Base-by-base conservation (phyloP, 192 early-diverging fungal species). In the Umbelopsis isabellina region DNA sequence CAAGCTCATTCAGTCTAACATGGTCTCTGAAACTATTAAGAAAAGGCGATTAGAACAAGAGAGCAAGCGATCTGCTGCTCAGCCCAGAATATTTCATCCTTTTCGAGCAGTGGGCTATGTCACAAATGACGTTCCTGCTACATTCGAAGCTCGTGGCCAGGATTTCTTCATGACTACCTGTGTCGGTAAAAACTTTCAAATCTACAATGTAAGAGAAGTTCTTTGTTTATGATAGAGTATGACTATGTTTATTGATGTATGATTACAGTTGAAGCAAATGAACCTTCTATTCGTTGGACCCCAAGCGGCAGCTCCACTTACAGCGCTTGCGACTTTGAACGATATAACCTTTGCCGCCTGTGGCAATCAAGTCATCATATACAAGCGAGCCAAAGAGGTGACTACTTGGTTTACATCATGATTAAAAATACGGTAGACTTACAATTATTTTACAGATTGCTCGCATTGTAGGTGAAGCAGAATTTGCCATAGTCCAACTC, bases 51-150 rank as follows among this genome's bases (percentile, higher is more conserved):
- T 75, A 1, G 69, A 75, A 15, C 66, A 58, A 21, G 30, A 50
- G 15, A 25, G 33, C 20, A 73, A 68, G 23, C 72, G 68, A 21
- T 73, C 68, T 9, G 47, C 46, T 15, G 20, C 27, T 20, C 46
- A 69, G 18, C 47, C 83, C 20, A 82, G 87, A 20, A 83, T 96
- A 66, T 96, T 89, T 77, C 86, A 88, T 68, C 95, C 96, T 22
- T 99, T 94, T 84, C 83, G 96, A 71, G 92, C 95, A 4, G 84
- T 99, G 33, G 96, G 97, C 55, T 93, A 95, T 80, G 86, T 97
- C 33, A 91, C 94, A 68, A 89, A 90, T 71, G 89, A 91, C 65
- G 77, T 91, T 20, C 90, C 96, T 25, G 86, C 97, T 77, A 80
- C 84, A 44, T 80, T 99, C 53, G 92, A 95, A 79, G 80, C 87